Evolutionary conservation across 1,284 basidiomycete species (phyloP).

Genomic region (Afroboletus lepidellus): DNA sequence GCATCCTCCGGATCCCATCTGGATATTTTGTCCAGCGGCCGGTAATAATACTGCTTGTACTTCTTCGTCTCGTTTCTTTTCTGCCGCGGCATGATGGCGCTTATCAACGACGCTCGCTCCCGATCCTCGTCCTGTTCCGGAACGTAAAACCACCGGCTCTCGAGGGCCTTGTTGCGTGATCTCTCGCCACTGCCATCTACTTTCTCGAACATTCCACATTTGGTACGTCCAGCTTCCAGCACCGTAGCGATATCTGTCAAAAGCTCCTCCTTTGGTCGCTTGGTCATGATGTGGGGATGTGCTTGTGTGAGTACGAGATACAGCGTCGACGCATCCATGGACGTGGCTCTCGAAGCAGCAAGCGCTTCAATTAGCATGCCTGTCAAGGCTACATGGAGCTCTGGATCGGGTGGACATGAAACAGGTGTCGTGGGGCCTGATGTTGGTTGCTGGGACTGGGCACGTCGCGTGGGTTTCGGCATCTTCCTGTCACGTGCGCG

Average conservation of each 20-base stretch:
- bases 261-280: conserved; percentile 49
- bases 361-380: conserved; percentile 74
- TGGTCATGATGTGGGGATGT: conserved; percentile 49
- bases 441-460: background rate
- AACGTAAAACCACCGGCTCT: conserved; percentile 75
- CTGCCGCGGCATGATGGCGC: conserved; percentile 70
- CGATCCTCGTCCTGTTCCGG: conserved; percentile 66
- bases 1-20: conserved; percentile 64
- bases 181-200: conserved; percentile 62
- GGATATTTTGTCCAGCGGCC: conserved; percentile 61
- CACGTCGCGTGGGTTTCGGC: background rate
- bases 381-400: conserved; percentile 40
- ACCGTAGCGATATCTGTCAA: conserved; percentile 47
- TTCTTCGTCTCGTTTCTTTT: conserved; percentile 75
- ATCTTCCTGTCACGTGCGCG: conserved; percentile 1
- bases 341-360: conserved; percentile 68
- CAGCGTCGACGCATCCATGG: conserved; percentile 55
- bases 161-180: conserved; percentile 45
- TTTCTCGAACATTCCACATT: conserved; percentile 65
- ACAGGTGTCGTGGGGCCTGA: background rate
- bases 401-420: conserved; percentile 7
- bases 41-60: conserved; percentile 80
- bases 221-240: conserved; percentile 48
- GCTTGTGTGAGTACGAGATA: conserved; percentile 49
- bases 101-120: conserved; percentile 63